Evolutionary conservation across 805 yeast species (phyloP).

Genomic region (Candida montana): DNA sequence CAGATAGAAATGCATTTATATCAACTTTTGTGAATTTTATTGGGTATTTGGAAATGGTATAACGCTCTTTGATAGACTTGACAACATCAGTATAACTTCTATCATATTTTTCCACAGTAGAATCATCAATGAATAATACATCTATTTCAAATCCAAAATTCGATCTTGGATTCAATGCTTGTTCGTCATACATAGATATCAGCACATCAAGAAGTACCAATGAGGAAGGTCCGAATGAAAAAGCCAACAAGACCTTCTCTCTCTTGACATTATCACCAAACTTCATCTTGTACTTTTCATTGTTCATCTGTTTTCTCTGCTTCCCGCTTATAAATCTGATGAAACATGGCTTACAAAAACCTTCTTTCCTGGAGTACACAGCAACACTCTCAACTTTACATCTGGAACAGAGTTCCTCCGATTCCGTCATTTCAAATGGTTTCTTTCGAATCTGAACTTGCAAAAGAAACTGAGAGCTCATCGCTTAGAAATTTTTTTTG

Average conservation of each 20-base stretch:
- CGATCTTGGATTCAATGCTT: constrained; percentile 54
- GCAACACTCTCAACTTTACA: constrained; percentile 42
- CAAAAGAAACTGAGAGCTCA: constrained; percentile 3
- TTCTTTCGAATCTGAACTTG: no score
- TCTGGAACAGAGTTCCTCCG: constrained; percentile 27
- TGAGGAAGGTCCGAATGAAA: constrained; percentile 66
- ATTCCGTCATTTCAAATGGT: background rate
- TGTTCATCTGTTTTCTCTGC: constrained; percentile 70
- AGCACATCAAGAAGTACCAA: constrained; percentile 65
- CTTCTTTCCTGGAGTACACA: constrained; percentile 54
- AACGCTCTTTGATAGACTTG: constrained; percentile 15
- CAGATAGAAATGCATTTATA: constrained; percentile 35
- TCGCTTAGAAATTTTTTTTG: constrained; percentile 5
- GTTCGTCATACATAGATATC: constrained; percentile 56
- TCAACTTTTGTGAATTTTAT: constrained; percentile 37
- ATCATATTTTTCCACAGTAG: constrained; percentile 18
- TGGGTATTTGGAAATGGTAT: constrained; percentile 24
- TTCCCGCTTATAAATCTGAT: constrained; percentile 68
- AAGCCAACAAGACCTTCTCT: constrained; percentile 50
- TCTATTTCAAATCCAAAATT: constrained; percentile 60
- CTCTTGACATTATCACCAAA: constrained; percentile 41
- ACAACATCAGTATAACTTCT: constrained; percentile 13
- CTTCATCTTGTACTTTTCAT: constrained; percentile 67
- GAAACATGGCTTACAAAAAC: constrained; percentile 65
- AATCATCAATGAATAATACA: constrained; percentile 45